Base-by-base conservation (phyloP, 371 early-diverging fungal species). In the Choanephora cucurbitarum region DNA sequence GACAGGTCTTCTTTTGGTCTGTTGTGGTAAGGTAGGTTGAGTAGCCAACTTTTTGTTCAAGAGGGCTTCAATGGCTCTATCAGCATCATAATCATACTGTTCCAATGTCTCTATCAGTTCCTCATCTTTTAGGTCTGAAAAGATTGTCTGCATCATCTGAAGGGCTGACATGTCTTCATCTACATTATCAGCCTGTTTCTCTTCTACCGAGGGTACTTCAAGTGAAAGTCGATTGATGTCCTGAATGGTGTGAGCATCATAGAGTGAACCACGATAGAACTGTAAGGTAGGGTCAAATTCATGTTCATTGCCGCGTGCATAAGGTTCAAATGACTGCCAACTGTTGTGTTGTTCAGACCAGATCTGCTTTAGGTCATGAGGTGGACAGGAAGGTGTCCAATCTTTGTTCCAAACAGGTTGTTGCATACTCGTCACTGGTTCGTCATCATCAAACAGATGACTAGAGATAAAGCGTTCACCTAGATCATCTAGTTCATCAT, bases 111-210 rank as follows among this genome's bases (percentile, higher is more conserved):
- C 65, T 28, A 75, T 67, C 40, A 84, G 53, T 34, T 80, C 72
- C 5, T 66, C 67, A 1, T 77, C 74, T 11, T 58, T 75, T 44
- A 77, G 49, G 48, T 84, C 83, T 1, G 72, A 67, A 47, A 81
- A 77, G 22, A 84, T 79, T 5, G 72, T 71, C 32, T 75, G 69
- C 24, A 84, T 62, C 81, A 82, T 79, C 55, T 84, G 82, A 17
- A 82, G 49, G 0, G 80, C 70, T 0, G 81, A 75, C 82, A 84
- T 84, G 52, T 82, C 81, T 44, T 78, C 68, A 17, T 52, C 79
- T 1, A 74, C 69, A 39, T 70, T 68, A 19, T 77, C 77, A 1
- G 60, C 66, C 9, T 68, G 62, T 5, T 60, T 46, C 39, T 74
- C 75, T 55, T 74, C 78, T 5, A 42, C 31, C 0, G 75, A 74